Percentiles rank a stretch among this genome's conserved stretches.
Evolutionary conservation across 495 filamentous ascomycete species (phyloP).

Genomic region (Aspergillus baeticus): DNA sequence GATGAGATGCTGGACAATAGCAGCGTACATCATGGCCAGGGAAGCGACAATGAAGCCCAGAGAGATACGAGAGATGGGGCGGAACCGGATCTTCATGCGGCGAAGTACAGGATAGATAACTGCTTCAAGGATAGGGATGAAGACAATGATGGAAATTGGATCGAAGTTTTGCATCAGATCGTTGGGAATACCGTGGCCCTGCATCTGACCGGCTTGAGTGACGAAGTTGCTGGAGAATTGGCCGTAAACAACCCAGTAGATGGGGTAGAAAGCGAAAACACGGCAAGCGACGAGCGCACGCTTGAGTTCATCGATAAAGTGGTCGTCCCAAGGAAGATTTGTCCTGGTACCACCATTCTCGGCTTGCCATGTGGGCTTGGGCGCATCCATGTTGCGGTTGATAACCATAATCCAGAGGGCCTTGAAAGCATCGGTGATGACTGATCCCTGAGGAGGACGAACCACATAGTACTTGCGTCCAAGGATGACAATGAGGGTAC

Average conservation of each 20-base stretch:
- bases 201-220: constrained; percentile 55
- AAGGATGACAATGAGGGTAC: constrained; percentile 49
- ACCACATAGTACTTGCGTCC: constrained; percentile 59
- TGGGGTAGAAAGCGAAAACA: constrained; percentile 59
- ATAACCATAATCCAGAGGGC: constrained; percentile 57
- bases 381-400: constrained; percentile 54
- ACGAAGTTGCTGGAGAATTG: constrained; percentile 61
- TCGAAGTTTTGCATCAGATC: constrained; percentile 78
- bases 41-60: constrained; percentile 67
- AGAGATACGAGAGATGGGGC: constrained; percentile 72
- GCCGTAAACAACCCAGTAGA: constrained; percentile 62
- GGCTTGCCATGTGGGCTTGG: constrained; percentile 59
- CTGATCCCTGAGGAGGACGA: constrained; percentile 61
- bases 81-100: constrained; percentile 62
- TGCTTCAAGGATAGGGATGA: constrained; percentile 68
- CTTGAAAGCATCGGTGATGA: constrained; percentile 62
- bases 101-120: constrained; percentile 67
- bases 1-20: constrained; percentile 71
- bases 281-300: constrained; percentile 59
- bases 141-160: constrained; percentile 68
- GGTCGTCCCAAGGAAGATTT: constrained; percentile 55
- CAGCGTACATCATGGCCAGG: constrained; percentile 63
- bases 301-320: constrained; percentile 63
- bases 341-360: constrained; percentile 36
- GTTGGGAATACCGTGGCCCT: constrained; percentile 60